Base-by-base conservation (phyloP, 2,329 filamentous ascomycete genomes). In the Ophiocordyceps australis region DNA sequence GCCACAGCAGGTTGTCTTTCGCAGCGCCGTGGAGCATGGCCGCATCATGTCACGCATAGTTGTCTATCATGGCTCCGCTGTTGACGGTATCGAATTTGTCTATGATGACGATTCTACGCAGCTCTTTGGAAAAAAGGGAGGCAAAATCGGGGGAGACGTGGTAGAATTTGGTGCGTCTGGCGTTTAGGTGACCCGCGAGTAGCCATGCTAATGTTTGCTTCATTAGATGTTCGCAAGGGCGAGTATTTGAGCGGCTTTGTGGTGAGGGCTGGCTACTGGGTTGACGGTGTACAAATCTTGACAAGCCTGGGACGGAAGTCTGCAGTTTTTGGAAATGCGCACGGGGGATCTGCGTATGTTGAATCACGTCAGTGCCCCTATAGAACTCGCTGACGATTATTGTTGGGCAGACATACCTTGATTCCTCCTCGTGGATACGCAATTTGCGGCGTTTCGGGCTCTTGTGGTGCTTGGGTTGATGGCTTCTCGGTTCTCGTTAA, bases 41-140 rank as follows among this genome's bases (percentile, higher is more conserved):
- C 76, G 83, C 34, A 62, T 93, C 17, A 57, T 95, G 33, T 74
- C 71, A 2, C 68, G 68, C 5, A 65, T 94, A 29, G 65, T 71
- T 31, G 61, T 92, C 10, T 91, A 83, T 42, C 74, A 82, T 38
- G 82, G 79, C 3, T 57, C 61, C 30, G 75, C 75, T 4, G 44
- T 95, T 9, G 77, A 92, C 45, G 89, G 89, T 1, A 50, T 98
- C 13, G 86, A 95, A 46, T 95, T 98, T 49, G 62, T 79, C 31
- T 95, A 93, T 43, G 86, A 95, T 41, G 83, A 95, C 46, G 65
- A 68, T 11, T 76, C 79, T 1, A 76, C 62, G 28, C 82, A 94
- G 44, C 49, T 94, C 4, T 91, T 98, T 55, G 89, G 89, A 21
- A 85, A 81, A 41, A 62, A 65, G 28, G 77, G 76, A 9, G 78